These are phyloP conservation scores for Zygosaccharomyces bailii DNA, from an alignment of 805 yeast species.

Conservation along the genomic window DNA sequence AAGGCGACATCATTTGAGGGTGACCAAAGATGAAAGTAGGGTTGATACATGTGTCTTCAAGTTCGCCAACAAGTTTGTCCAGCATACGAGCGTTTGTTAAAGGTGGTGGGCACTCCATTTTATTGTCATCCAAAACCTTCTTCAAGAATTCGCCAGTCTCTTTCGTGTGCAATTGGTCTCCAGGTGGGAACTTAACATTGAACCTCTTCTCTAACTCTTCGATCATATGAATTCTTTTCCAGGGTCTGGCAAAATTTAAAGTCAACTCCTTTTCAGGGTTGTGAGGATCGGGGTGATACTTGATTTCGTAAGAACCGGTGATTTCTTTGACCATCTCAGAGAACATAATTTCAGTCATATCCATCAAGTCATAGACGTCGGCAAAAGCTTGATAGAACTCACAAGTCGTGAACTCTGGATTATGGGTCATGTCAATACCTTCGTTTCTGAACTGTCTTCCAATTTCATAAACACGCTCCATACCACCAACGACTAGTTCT, in stretches of 20 bases:
- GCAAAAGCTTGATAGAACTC: constrained; percentile 98
- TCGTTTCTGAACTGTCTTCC: constrained; percentile 99
- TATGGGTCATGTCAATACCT: constrained; percentile 97
- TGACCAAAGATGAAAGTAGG: constrained; percentile 98
- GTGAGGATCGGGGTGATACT: constrained; percentile 92
- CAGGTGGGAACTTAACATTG: constrained; percentile 90
- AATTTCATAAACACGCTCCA: constrained; percentile 96
- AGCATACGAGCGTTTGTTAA: constrained; percentile 98
- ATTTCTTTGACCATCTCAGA: constrained; percentile 96
- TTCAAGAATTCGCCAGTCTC: constrained; percentile 91
- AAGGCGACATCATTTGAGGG: constrained; percentile 99
- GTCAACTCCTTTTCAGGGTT: constrained; percentile 79
- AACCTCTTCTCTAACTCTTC: constrained; percentile 87
- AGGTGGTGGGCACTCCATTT: constrained; percentile 84
- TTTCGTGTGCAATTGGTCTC: constrained; percentile 88
- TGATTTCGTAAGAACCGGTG: constrained; percentile 81
- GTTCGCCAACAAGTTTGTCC: constrained; percentile 95
- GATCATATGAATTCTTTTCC: constrained; percentile 98
- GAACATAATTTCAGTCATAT: constrained; percentile 84
- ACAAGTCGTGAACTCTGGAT: constrained; percentile 98
- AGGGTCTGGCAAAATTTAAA: constrained; percentile 89
- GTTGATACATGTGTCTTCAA: constrained; percentile 90
- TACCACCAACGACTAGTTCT: constrained; percentile 96
- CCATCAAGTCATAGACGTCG: constrained; percentile 93
- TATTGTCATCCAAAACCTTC: constrained; percentile 69